Base-by-base conservation (phyloP, 164 flowering plant genomes). In the Vitis riparia region DNA sequence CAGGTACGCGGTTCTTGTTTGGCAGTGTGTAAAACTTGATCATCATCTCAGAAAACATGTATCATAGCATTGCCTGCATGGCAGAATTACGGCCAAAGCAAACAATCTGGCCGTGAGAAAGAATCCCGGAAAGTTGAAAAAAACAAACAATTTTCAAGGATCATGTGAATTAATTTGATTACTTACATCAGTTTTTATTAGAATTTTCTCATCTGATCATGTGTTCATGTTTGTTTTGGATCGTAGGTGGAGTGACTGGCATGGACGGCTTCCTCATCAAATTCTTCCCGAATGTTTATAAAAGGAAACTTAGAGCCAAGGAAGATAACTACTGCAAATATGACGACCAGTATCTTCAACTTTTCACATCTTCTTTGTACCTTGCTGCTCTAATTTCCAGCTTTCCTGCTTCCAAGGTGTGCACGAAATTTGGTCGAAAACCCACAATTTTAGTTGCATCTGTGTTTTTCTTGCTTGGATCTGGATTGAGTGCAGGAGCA, bases 301-400 rank as follows among this genome's bases (percentile, higher is more conserved):
- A 1, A 10, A 77, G 64, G 68, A 77, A 77, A 66, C 76, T 75
- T 30, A 1, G 3, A 0, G 75, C 68, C 9, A 63, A 67, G 27
- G 76, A 75, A 47, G 53, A 77, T 58, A 77, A 80, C 68, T 77
- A 80, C 66, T 77, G 83, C 75, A 80, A 80, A 27, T 80, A 61
- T 19, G 61, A 80, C 14, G 60, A 73, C 56, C 68, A 58, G 17
- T 51, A 17, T 13, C 67, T 80, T 11, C 81, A 75, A 65, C 75
- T 77, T 19, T 80, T 77, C 67, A 80, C 83, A 1, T 77, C 83
- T 11, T 80, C 79, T 2, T 73, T 80, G 10, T 78, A 80, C 67
- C 61, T 80, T 1, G 77, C 83, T 0, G 83, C 75, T 47, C 66
- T 77, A 11, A 66, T 80, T 0, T 70, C 68, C 13, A 66, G 77